Evolutionary conservation across 1,284 basidiomycete genomes (phyloP), one percentile per base, ranked within the genome.

Genomic region (Puccinia polysora): DNA sequence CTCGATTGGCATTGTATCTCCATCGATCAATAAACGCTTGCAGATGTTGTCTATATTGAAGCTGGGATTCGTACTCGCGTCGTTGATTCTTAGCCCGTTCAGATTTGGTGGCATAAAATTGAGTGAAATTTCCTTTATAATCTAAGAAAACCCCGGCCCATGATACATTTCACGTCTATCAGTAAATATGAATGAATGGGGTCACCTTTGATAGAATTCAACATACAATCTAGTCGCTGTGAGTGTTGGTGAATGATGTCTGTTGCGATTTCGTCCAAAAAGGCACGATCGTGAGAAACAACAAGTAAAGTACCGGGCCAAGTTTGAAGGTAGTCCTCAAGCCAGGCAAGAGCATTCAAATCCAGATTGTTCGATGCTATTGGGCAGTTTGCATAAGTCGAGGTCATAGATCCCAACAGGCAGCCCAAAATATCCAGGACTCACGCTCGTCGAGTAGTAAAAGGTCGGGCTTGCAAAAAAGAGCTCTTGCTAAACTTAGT

Each of bases 41-140:
- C 65, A 99, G 81, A 82, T 96, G 91, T 77, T 89, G 90, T 73
- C 96, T 86, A 80, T 98, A 97, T 36, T 90, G 87, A 84, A 96
- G 86, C 81, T 97, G 94, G 0, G 93, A 85, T 67, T 98, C 95
- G 80, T 96, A 97, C 80, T 97, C 93, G 81, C 92, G 92, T 75
- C 86, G 86, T 80, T 96, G 84, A 78, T 95, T 94, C 75, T 88
- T 87, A 74, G 92, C 88, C 34, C 96, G 88, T 79, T 99, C 96
- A 10, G 89, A 90, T 81, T 97, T 95, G 28, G 96, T 99, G 2
- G 95, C 94, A 80, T 99, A 97, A 85, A 99, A 98, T 79, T 97
- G 92, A 0, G 90, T 88, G 81, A 98, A 99, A 83, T 98, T 97
- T 76, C 94, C 84, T 77, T 83, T 95, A 81, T 77, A 81, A 75